These are phyloP conservation scores for Diphasiastrum complanatum DNA, from an alignment of 83 land plant genomes.

Conservation along the genomic window DNA sequence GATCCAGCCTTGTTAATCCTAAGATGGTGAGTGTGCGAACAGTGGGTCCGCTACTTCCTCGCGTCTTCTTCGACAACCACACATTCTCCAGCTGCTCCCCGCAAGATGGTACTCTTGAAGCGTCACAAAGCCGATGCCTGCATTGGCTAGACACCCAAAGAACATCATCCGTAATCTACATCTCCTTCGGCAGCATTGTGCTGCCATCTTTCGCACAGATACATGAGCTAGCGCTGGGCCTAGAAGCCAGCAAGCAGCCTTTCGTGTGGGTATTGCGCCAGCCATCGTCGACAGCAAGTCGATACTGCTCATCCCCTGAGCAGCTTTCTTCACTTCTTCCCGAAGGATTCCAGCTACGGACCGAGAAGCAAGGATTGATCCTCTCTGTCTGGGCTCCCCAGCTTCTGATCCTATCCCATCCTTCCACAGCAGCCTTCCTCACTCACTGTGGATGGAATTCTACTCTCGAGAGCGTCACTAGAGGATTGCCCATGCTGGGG, in stretches of 20 bases:
- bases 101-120: neutral
- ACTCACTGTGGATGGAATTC: conserved; percentile 61
- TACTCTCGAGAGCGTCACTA: conserved; percentile 19
- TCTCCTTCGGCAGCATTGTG: conserved; percentile 51
- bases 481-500: conserved; percentile 17
- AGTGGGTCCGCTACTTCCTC: too few species aligned
- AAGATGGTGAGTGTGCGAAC: too few species aligned
- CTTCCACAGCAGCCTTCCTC: conserved; percentile 40
- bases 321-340: too few species aligned
- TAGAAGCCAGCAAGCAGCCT: conserved; percentile 20
- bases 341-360: conserved; percentile 25
- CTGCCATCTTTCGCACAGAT: conserved; percentile 24
- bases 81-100: neutral
- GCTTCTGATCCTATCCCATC: conserved; percentile 24
- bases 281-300: too few species aligned
- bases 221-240: conserved; percentile 35
- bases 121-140: conserved; percentile 34
- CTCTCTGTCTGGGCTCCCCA: conserved; percentile 37
- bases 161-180: conserved; percentile 36
- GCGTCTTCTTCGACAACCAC: conserved; percentile 32
- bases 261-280: conserved; percentile 46
- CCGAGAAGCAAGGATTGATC: conserved; percentile 22
- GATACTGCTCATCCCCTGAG: neutral
- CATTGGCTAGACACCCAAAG: conserved; percentile 40
- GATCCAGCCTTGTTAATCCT: too few species aligned